Percentiles rank a stretch among this genome's conserved stretches.
phyloP scores from a whole-genome alignment of 2,329 filamentous ascomycete genomes.

The Talaromyces sp. region DNA sequence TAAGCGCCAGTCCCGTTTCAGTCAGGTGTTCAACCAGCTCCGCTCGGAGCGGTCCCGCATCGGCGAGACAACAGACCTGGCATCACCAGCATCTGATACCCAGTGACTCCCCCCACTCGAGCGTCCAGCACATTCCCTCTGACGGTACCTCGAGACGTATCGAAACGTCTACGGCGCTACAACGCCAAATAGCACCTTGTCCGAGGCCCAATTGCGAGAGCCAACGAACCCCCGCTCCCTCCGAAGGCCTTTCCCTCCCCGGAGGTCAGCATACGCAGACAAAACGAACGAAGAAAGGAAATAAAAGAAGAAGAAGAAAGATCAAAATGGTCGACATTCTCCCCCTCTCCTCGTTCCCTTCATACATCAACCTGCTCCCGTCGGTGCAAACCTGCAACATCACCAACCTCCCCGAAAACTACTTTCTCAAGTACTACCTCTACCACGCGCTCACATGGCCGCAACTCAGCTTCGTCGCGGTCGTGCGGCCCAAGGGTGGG shows the following conservation, averaged over 20 bases:
- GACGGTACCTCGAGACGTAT: not conserved
- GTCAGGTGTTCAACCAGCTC: not conserved
- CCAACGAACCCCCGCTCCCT: not conserved
- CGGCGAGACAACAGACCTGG: not conserved
- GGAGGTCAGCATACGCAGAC: not conserved
- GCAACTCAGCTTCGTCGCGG: constrained; percentile 91
- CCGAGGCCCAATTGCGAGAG: not conserved
- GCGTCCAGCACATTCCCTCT: not conserved
- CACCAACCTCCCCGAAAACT: constrained; percentile 98
- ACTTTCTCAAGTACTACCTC: constrained; percentile 99
- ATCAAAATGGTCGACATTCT: constrained; percentile 43
- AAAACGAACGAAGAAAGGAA: not conserved
- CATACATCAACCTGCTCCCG: constrained; percentile 77
- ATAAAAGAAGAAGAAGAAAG: not conserved
- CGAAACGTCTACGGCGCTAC: not conserved
- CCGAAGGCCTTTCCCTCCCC: not conserved
- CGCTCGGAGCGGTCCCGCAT: not conserved
- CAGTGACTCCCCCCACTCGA: not conserved
- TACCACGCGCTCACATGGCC: constrained; percentile 99
- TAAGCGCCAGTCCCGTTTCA: not conserved
- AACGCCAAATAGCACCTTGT: not conserved
- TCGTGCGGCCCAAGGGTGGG: constrained; percentile 75
- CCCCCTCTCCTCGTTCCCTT: constrained; percentile 41
- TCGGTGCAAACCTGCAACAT: constrained; percentile 96
- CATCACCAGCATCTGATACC: not conserved